A percentile compares a stretch with the other conserved stretches of the same genome.
These are phyloP conservation scores for Hericium alpestre DNA, from an alignment of 768 basidiomycete genomes.

Conservation along the genomic window DNA sequence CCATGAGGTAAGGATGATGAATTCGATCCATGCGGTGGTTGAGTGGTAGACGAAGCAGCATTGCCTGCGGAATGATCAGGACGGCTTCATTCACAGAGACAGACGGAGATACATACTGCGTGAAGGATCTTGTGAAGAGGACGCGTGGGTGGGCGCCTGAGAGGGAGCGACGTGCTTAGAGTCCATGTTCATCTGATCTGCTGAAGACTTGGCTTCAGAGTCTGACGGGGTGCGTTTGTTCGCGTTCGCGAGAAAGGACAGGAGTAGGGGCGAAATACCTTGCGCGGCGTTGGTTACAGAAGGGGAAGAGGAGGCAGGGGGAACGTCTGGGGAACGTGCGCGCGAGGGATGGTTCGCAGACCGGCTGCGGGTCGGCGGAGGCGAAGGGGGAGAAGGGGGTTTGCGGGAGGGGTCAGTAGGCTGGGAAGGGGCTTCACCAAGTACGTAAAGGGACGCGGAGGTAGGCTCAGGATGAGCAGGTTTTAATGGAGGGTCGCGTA, in stretches of 20 bases:
- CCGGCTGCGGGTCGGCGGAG: background rate
- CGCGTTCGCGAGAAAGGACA: background rate
- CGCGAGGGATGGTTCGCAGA: background rate
- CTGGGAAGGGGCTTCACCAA: conserved; percentile 48
- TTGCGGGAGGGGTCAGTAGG: conserved; percentile 15
- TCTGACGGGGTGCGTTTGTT: conserved; percentile 6
- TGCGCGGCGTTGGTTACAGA: background rate
- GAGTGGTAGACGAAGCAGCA: conserved; percentile 60
- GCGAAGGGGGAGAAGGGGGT: conserved; percentile 9
- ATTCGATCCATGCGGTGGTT: conserved; percentile 11
- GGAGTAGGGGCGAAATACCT: background rate
- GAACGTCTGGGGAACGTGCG: background rate
- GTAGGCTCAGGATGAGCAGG: conserved; percentile 33
- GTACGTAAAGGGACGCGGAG: conserved; percentile 58
- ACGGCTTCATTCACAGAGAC: background rate
- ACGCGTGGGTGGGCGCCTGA: background rate
- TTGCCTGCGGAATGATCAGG: conserved; percentile 18
- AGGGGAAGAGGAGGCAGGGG: background rate
- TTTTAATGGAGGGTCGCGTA: conserved; percentile 22
- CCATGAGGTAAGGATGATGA: conserved; percentile 34
- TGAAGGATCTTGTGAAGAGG: background rate
- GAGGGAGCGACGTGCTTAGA: background rate
- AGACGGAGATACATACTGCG: background rate
- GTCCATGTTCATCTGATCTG: background rate
- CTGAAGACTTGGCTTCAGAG: conserved; percentile 3